Evolutionary conservation across 148 eudicot genomes (phyloP), one percentile per base, ranked within the genome.

Genomic region (Salicornia ramosissima): DNA sequence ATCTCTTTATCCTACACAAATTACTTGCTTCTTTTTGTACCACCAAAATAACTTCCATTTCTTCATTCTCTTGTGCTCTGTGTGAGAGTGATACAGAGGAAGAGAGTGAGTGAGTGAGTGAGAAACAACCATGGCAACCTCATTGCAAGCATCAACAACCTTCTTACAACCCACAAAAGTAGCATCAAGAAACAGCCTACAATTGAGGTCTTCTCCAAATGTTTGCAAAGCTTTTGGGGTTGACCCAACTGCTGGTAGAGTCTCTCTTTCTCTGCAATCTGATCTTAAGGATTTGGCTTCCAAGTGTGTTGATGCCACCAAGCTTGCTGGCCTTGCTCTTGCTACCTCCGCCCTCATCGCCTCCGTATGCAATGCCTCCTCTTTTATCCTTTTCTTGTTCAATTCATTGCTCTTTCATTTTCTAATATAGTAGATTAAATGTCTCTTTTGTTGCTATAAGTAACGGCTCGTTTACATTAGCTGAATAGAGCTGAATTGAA

Each of bases 301-400:
- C 42, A 95, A 87, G 70, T 91, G 84, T 82, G 83, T 79, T 36
- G 99, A 91, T 71, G 97, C 87, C 64, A 90, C 99, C 79, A 95
- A 87, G 80, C 81, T 91, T 76, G 96, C 97, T 57, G 99, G 96
- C 46, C 86, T 95, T 56, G 99, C 99, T 71, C 99, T 95, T 68
- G 97, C 99, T 72, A 82, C 99, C 62, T 95, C 99, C 24, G 99
- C 97, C 24, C 99, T 95, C 47, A 70, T 89, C 49, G 86, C 85
- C 77, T 95, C 99, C 83, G 99, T 95, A 87, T 67, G 77, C 40
- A 36, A 4, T 36, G 4, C 8, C 40, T 36, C 40, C 40, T 36
- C 4, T 36, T 36, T 4, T n/a, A n/a, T n/a, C n/a, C n/a, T n/a
- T n/a, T n/a, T n/a, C n/a, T n/a, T n/a, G n/a, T n/a, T n/a, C n/a